Conservation (phyloP, 2,329 filamentous ascomycete species). For the Hymenoscyphus albidus region DNA sequence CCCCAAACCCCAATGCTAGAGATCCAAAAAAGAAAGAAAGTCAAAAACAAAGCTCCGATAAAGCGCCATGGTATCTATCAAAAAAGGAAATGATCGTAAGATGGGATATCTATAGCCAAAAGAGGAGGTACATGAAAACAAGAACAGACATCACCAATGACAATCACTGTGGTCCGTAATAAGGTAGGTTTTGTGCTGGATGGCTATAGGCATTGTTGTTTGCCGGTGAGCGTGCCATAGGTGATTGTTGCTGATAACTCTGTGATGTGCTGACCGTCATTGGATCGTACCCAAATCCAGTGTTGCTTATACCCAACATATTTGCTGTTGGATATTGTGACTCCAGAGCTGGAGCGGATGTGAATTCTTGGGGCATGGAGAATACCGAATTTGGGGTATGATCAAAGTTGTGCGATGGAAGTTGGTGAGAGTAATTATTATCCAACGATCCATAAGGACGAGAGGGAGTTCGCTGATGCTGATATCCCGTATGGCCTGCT, state of each 20-base stretch:
- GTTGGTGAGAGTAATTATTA: constrained; percentile 18
- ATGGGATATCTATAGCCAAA: constrained; percentile 9
- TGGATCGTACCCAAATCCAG: constrained; percentile 23
- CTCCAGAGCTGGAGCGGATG: constrained; percentile 24
- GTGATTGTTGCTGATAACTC: constrained; percentile 26
- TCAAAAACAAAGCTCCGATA: not conserved
- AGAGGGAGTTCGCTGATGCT: constrained; percentile 19
- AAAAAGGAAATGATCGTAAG: not conserved
- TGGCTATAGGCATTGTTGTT: constrained; percentile 30
- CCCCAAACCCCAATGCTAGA: not conserved
- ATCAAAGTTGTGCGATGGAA: constrained; percentile 24
- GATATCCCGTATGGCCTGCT: constrained; percentile 21
- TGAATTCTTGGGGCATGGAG: constrained; percentile 26
- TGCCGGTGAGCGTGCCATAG: constrained; percentile 29
- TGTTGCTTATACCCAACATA: constrained; percentile 24
- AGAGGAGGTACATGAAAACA: constrained; percentile 3
- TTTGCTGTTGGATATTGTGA: constrained; percentile 26
- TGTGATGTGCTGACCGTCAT: constrained; percentile 22
- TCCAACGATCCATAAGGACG: constrained; percentile 21
- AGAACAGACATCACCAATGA: constrained; percentile 4
- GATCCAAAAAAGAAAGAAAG: not conserved
- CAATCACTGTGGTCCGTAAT: constrained; percentile 24
- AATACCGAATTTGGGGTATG: constrained; percentile 20
- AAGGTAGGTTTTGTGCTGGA: constrained; percentile 25
- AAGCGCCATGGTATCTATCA: constrained; percentile 29